Evolutionary conservation across 169 alveolate genomes (phyloP).

Genomic region (Plasmodium fragile): DNA sequence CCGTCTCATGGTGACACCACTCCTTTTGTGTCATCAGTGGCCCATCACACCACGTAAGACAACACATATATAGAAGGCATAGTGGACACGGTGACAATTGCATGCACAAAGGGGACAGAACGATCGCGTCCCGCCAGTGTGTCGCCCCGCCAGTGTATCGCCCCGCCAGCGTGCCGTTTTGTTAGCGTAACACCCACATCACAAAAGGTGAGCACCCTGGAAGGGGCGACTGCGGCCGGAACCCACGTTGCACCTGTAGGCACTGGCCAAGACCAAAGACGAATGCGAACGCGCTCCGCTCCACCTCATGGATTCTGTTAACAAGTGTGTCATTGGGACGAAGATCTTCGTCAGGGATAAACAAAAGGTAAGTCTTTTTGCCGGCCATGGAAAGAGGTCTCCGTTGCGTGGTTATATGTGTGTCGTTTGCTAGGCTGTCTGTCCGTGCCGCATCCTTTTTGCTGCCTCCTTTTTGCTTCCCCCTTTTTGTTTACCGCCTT

Average conservation of each 20-base stretch:
- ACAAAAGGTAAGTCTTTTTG: constrained; percentile 9
- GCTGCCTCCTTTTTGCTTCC: background rate
- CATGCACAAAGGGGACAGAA: background rate
- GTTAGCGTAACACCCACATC: background rate
- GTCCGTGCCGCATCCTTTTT: background rate
- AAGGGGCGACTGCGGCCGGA: background rate
- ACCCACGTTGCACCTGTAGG: background rate
- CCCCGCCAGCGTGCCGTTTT: background rate
- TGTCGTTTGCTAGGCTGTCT: background rate
- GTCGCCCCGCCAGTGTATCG: background rate
- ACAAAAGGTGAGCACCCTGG: background rate
- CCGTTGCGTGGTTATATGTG: background rate
- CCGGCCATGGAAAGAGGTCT: background rate
- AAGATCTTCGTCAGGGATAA: constrained; percentile 57
- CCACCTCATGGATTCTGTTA: constrained; percentile 24
- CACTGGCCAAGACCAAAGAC: background rate
- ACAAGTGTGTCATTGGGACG: constrained; percentile 53
- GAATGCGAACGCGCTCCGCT: background rate
- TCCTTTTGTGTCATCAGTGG: background rate
- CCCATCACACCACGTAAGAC: background rate
- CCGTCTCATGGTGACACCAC: background rate
- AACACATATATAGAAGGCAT: background rate
- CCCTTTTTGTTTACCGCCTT: too few species aligned
- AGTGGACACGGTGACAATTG: background rate
- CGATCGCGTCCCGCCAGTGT: background rate